phyloP scores from a whole-genome alignment of 371 early-diverging fungal genomes.

The Mortierella sp. region DNA sequence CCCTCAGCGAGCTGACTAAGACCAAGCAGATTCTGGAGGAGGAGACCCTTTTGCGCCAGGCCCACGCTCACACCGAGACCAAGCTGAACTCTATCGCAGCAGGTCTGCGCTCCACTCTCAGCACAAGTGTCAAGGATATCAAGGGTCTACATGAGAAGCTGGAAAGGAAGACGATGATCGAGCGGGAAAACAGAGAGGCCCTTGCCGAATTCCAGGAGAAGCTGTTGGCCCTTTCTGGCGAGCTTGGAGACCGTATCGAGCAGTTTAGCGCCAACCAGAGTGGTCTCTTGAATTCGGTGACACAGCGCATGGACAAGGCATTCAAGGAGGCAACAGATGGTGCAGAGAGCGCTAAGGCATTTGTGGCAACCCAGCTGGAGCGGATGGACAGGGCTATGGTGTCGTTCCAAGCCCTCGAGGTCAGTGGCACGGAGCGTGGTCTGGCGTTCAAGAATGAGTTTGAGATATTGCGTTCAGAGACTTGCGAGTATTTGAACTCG shows the following conservation, averaged over 20 bases:
- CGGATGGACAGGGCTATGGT: constrained; percentile 31
- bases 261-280: constrained; percentile 21
- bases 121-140: constrained; percentile 63
- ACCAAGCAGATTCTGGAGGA: constrained; percentile 56
- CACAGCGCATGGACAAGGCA: constrained; percentile 27
- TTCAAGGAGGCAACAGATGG: constrained; percentile 24
- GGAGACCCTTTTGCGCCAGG: constrained; percentile 58
- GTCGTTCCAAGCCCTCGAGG: constrained; percentile 14
- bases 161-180: constrained; percentile 39
- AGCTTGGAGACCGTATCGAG: constrained; percentile 27
- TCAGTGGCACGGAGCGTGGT: constrained; percentile 12
- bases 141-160: constrained; percentile 64
- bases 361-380: constrained; percentile 26
- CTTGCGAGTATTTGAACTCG: constrained; percentile 24
- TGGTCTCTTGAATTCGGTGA: constrained; percentile 7
- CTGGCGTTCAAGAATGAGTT: constrained; percentile 28
- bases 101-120: constrained; percentile 59
- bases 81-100: constrained; percentile 61
- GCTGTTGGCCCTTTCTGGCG: constrained; percentile 13
- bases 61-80: constrained; percentile 65
- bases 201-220: constrained; percentile 45
- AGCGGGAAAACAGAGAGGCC: constrained; percentile 39
- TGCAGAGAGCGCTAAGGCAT: constrained; percentile 14
- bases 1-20: constrained; percentile 48
- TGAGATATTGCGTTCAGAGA: constrained; percentile 23